These are phyloP conservation scores for Globisporangium ultimum DNA, from an alignment of 352 stramenopile genomes.

Conservation along the genomic window DNA sequence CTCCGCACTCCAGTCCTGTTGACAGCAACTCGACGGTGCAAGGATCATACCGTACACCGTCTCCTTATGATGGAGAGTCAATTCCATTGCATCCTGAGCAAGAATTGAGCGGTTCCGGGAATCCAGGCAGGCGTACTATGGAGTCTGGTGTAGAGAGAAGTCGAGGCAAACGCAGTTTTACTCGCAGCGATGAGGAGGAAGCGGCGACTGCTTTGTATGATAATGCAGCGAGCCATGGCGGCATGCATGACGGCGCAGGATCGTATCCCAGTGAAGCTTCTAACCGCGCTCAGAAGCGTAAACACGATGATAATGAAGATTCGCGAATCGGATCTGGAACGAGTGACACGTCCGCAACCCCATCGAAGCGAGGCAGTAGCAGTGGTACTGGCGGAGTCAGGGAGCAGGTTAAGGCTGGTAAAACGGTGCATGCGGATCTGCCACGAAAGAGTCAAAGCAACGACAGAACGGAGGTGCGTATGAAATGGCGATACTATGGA, in stretches of 20 bases:
- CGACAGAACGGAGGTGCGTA: not conserved
- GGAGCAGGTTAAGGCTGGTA: not conserved
- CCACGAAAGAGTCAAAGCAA: not conserved
- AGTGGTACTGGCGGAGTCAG: not conserved
- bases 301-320: slow-evolving; percentile 14
- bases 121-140: not conserved
- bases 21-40: not conserved
- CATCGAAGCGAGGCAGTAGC: not conserved
- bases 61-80: not conserved
- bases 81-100: not conserved
- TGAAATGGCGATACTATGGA: not conserved
- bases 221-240: not conserved
- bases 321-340: slow-evolving; percentile 9
- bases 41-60: not conserved
- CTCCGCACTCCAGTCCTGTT: not conserved
- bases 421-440: not conserved
- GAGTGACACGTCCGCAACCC: slow-evolving; percentile 8
- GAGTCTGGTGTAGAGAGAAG: not conserved
- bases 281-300: slow-evolving; percentile 23
- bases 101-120: not conserved
- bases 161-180: not conserved
- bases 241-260: not conserved
- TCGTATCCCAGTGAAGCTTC: not conserved
- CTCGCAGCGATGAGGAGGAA: not conserved
- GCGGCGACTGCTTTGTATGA: not conserved